Evolutionary conservation across 805 yeast species (phyloP), one percentile per base, ranked within the genome.

Genomic region (Hagleromyces aurorensis): DNA sequence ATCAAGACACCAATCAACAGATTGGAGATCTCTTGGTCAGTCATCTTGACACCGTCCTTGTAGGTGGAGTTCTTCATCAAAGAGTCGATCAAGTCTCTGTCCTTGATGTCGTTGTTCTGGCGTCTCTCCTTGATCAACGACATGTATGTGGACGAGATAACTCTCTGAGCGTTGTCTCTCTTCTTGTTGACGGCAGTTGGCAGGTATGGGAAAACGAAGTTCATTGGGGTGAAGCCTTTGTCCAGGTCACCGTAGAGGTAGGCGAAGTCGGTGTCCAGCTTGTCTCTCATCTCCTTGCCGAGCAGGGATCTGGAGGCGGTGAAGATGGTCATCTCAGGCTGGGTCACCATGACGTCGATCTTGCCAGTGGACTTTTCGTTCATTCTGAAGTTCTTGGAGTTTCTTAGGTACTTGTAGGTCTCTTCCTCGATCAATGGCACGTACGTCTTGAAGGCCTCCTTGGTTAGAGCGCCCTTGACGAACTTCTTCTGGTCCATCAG

Each of bases 401-500:
- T 56, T 32, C 59, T 53, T 59, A 89, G 73, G 55, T 81, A 89
- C 42, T 71, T 64, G 33, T 67, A 48, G 25, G 83, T 70, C 59
- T 91, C 98, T 40, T 77, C 78, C 48, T 72, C 72, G 49, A 91
- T 86, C 55, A 78, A 64, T 35, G 98, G 98, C 29, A 91, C 96
- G 51, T 91, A 89, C 11, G 64, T 60, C 44, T 72, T 70, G 66
- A 91, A 91, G 1, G 93, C 74, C 25, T 83, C 95, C 41, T 72
- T 74, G 16, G 95, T 81, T 46, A 91, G 69, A 13, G 96, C 93
- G 32, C 73, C 72, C 62, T 91, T 91, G 40, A 87, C 94, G 51
- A 91, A 91, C 65, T 86, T 91, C 74, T 91, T 91, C 62, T 91
- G 98, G 58, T 91, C 98, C 98, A 91, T 91, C 50, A 91, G 72